Evolutionary conservation across 2,329 filamentous ascomycete genomes (phyloP).

Genomic region (Drechmeria coniospora): DNA sequence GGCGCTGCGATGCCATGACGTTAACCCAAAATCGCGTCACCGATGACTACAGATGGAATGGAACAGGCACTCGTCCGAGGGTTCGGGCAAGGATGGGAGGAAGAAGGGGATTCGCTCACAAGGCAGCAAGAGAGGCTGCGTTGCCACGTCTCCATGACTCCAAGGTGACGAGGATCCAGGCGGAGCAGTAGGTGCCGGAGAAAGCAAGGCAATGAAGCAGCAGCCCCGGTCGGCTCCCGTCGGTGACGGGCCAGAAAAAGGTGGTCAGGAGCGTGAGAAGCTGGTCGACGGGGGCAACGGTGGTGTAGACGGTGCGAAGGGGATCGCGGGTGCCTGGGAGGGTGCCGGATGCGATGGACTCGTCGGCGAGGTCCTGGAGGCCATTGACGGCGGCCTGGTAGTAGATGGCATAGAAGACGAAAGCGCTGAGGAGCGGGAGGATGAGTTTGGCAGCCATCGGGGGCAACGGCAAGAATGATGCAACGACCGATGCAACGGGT

Average conservation of each 20-base stretch:
- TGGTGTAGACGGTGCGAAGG: conserved; percentile 7
- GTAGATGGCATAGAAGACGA: conserved; percentile 8
- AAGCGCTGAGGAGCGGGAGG: conserved; percentile 5
- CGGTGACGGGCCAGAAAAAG: conserved; percentile 8
- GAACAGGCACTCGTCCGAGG: not conserved
- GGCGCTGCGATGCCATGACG: conserved; percentile 4
- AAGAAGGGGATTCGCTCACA: conserved; percentile 5
- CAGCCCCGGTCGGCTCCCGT: conserved; percentile 4
- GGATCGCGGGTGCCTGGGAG: conserved; percentile 6
- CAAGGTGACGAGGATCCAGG: conserved; percentile 6
- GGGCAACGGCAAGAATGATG: not conserved
- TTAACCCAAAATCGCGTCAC: not conserved
- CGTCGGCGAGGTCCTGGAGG: conserved; percentile 2
- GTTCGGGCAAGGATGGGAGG: too few relatives aligned
- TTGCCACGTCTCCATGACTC: conserved; percentile 9
- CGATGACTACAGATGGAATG: not conserved
- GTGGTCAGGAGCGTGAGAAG: conserved; percentile 6
- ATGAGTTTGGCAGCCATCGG: conserved; percentile 6
- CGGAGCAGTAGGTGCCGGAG: conserved; percentile 7
- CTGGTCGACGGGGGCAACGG: conserved; percentile 4
- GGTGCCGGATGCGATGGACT: not conserved
- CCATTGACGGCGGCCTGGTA: conserved; percentile 7
- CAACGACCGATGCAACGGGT: too few relatives aligned
- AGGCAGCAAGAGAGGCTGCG: conserved; percentile 4
- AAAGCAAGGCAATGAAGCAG: conserved; percentile 8